Conservation (phyloP, 2,329 filamentous ascomycete species). For the Septoria petroselini region DNA sequence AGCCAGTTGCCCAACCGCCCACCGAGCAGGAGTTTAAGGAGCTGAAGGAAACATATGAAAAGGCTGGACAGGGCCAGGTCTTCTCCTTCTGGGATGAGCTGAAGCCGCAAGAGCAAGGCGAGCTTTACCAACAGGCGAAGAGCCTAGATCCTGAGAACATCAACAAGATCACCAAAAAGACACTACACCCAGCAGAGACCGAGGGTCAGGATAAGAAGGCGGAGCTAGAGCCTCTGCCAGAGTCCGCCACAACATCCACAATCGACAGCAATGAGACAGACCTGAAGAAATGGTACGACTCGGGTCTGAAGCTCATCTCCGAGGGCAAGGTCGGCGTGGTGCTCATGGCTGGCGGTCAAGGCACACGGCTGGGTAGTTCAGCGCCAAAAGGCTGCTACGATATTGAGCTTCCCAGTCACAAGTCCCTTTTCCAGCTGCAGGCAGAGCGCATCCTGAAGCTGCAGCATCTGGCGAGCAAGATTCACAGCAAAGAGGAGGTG, state of each 20-base stretch:
- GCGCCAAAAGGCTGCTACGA: slow-evolving; percentile 97
- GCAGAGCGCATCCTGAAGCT: slow-evolving; percentile 88
- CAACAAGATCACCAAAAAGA: slow-evolving; percentile 79
- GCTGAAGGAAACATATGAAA: slow-evolving; percentile 69
- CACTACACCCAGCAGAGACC: slow-evolving; percentile 70
- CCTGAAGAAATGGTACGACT: slow-evolving; percentile 78
- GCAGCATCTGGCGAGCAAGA: slow-evolving; percentile 73
- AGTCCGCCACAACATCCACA: slow-evolving; percentile 81
- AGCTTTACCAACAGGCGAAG: slow-evolving; percentile 74
- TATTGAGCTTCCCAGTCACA: slow-evolving; percentile 87
- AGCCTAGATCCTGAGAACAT: slow-evolving; percentile 79
- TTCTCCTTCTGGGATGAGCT: slow-evolving; percentile 86
- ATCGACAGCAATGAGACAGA: slow-evolving; percentile 80
- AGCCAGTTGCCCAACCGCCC: slow-evolving; percentile 51
- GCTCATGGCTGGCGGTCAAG: slow-evolving; percentile 95
- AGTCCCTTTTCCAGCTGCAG: slow-evolving; percentile 96
- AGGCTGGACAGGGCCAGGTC: slow-evolving; percentile 75
- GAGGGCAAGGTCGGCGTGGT: slow-evolving; percentile 77
- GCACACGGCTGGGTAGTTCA: slow-evolving; percentile 88
- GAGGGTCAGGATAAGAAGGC: slow-evolving; percentile 53
- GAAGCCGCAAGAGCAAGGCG: slow-evolving; percentile 66
- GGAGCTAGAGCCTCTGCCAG: slow-evolving; percentile 80
- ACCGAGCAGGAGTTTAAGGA: slow-evolving; percentile 63
- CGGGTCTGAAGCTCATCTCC: slow-evolving; percentile 63
- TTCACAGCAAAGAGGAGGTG: slow-evolving; percentile 58